Base-by-base conservation (phyloP, 495 filamentous ascomycete species). In the Schizothecium vesticola region DNA sequence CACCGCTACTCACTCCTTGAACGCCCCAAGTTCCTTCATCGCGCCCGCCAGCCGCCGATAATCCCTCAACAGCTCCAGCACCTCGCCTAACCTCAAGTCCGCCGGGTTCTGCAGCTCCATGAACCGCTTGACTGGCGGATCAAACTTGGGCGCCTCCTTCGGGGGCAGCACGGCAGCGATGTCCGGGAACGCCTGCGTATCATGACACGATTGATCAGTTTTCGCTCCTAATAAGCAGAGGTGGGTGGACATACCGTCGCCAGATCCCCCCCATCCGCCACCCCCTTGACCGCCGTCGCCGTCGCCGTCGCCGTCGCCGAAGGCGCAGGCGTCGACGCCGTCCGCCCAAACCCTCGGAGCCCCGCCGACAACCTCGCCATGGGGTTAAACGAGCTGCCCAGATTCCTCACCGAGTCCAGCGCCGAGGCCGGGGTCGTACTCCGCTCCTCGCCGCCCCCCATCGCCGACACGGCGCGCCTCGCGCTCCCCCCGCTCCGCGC, bases 341-440 rank as follows among this genome's bases (percentile, higher is more conserved):
- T 73, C 56, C 93, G 85, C 3, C 92, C 92, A 70, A 96, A 96
- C 11, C 86, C 89, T 55, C 89, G 85, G 72, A 94, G 88, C 70
- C 89, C 86, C 10, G 83, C 82, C 2, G 83, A 80, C 33, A 97
- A 86, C 61, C 92, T 86, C 58, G 89, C 92, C 70, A 97, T 87
- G 0, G 93, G 93, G 70, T 97, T 97, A 13, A 97, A 80, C 3
- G 90, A 88, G 72, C 85, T 95, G 23, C 92, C 90, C 33, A 97
- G 86, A 70, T 87, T 92, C n/a, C 91, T 86, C 86, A 96, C 88
- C 1, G 90, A 91, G 70, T 95, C 92, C 1, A 94, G 84, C 12
- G 63, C 63, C 55, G 86, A 72, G 4, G 91, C 90, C 55, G 85
- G 83, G 3, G 76, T 28, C 13, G 73, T 64, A 36, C 77, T 82